phyloP scores from a whole-genome alignment of 208 protist genomes.

The Trypanosoma platydactyli region DNA sequence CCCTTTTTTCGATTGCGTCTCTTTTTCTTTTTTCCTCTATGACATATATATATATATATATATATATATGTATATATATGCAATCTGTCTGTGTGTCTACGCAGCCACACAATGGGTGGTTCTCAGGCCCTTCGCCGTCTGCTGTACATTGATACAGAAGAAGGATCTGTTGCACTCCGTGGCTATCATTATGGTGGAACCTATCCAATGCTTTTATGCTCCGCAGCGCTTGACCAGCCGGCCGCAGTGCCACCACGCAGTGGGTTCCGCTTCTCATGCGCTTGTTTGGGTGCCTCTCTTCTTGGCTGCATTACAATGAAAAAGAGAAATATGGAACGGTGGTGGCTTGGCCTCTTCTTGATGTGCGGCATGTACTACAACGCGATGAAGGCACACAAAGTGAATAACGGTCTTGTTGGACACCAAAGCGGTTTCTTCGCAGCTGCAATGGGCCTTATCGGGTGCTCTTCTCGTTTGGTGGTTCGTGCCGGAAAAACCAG shows the following conservation, averaged over 20 bases:
- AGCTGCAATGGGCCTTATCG: constrained; percentile 66
- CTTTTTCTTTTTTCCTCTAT: too few relatives aligned
- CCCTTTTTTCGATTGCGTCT: constrained; percentile 17
- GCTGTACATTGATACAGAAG: constrained; percentile 52
- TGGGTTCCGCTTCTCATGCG: constrained; percentile 42
- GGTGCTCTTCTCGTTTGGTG: constrained; percentile 56
- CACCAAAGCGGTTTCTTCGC: constrained; percentile 87
- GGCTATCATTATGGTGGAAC: constrained; percentile 73
- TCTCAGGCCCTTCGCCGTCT: constrained; percentile 74
- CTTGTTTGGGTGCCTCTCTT: constrained; percentile 53
- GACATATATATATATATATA: constrained; percentile 7
- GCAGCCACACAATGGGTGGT: constrained; percentile 45
- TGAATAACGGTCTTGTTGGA: constrained; percentile 77
- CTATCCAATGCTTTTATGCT: constrained; percentile 54
- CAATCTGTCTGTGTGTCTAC: constrained; percentile 17
- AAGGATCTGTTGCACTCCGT: constrained; percentile 43
- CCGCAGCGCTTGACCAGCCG: constrained; percentile 45
- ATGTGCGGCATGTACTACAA: constrained; percentile 80
- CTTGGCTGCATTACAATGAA: constrained; percentile 78
- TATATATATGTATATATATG: constrained; percentile 22
- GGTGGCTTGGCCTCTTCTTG: constrained; percentile 82
- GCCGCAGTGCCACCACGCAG: constrained; percentile 57
- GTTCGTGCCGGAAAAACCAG: constrained; percentile 39
- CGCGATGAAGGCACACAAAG: constrained; percentile 84
- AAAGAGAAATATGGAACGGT: constrained; percentile 73